Evolutionary conservation across 306 rosid genomes (phyloP).

Genomic region (Cicer bijugum): DNA sequence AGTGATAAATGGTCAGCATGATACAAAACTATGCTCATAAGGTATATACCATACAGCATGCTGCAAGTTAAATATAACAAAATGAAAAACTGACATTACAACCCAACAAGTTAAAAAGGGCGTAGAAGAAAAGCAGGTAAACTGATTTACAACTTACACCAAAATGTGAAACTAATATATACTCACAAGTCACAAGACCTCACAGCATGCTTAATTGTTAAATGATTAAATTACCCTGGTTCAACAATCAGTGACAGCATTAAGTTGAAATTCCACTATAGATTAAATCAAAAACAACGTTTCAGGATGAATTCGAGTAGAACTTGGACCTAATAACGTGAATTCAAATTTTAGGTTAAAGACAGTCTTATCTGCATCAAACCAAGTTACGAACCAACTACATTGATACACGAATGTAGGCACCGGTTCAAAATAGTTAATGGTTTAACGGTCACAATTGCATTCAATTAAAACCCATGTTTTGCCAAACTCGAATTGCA

Average conservation of each 20-base stretch:
- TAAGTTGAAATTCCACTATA: slow-evolving; percentile 33
- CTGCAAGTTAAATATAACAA: slow-evolving; percentile 36
- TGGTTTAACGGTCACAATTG: slow-evolving; percentile 49
- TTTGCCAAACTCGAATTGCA: slow-evolving; percentile 41
- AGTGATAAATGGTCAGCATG: slow-evolving; percentile 40
- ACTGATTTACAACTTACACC: slow-evolving; percentile 15
- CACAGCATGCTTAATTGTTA: slow-evolving; percentile 34
- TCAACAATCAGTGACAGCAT: slow-evolving; percentile 26
- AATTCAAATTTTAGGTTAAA: slow-evolving; percentile 38
- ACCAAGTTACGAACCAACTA: slow-evolving; percentile 25
- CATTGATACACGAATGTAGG: slow-evolving; percentile 35
- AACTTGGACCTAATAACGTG: slow-evolving; percentile 11
- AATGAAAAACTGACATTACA: slow-evolving; percentile 16
- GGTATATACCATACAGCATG: background rate
- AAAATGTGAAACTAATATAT: background rate
- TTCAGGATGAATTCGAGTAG: slow-evolving; percentile 37
- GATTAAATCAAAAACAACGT: slow-evolving; percentile 15
- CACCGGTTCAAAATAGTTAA: slow-evolving; percentile 42
- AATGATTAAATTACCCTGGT: slow-evolving; percentile 1
- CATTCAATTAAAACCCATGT: slow-evolving; percentile 43
- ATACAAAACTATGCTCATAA: slow-evolving; percentile 12
- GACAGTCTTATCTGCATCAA: slow-evolving; percentile 9
- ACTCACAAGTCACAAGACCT: slow-evolving; percentile 4
- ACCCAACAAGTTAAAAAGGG: slow-evolving; percentile 2
- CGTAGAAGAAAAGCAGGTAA: slow-evolving; percentile 16